Evolutionary conservation across 164 flowering plant species (phyloP), one percentile per base, ranked within the genome.

Genomic region (Protea cynaroides): DNA sequence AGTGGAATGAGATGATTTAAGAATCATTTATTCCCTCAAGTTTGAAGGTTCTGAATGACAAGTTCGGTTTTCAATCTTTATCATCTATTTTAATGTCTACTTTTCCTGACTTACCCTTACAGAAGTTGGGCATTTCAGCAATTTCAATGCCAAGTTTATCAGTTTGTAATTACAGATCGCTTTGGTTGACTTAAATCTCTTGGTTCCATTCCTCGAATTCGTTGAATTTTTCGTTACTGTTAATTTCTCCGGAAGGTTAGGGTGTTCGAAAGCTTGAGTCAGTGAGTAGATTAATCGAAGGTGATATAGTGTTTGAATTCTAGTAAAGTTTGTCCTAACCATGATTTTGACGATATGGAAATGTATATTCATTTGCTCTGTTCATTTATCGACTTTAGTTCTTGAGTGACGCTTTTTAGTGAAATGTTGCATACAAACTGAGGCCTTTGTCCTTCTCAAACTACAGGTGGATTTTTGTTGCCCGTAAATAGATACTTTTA

Each of bases 391-490:
- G 46, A 40, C 37, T 5, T 54, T 18, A 57, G 43, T 14, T 61
- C 37, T 29, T 47, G n/a, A 21, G 49, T 55, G 43, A 52, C 49
- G 46, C n/a, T 34, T 44, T 44, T 15, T 67, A 17, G 40, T 36
- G 18, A 25, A 53, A n/a, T 12, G 21, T 21, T 55, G 29, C 46
- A 25, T 25, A 34, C 18, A 11, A 46, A 49, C 19, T 11, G 1
- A 34, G n/a, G 29, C n/a, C n/a, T 23, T 53, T 25, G 10, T 23
- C 12, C 60, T 54, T 36, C 34, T 24, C 47, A 29, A 23, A 49
- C 54, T 78, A 78, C 71, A 71, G 75, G 68, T 65, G 73, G 66
- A 64, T 36, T 66, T 66, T 3, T 37, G 21, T 54, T 19, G 18
- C 14, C 56, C 43, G 58, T 56, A 25, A 19, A 58, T 36, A 0